phyloP scores from a whole-genome alignment of 805 yeast species.

The Candida suzukii region DNA sequence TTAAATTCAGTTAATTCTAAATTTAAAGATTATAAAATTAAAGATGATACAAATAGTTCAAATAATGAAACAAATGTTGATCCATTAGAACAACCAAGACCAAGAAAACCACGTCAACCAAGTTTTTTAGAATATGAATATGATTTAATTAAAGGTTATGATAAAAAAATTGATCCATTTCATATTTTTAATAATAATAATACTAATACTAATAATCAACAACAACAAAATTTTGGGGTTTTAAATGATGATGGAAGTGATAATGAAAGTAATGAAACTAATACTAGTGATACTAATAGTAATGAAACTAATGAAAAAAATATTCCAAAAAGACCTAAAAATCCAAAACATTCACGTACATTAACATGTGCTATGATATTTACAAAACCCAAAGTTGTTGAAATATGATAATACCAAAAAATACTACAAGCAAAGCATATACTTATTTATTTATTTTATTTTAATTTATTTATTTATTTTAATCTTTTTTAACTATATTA shows the following conservation, averaged over 20 bases:
- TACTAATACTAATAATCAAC: too few species aligned
- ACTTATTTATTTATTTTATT: too few species aligned
- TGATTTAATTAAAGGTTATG: background rate
- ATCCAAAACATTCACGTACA: background rate
- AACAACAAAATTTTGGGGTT: too few species aligned
- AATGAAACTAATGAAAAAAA: too few species aligned
- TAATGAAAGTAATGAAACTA: too few species aligned
- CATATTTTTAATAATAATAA: background rate
- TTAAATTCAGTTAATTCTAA: background rate
- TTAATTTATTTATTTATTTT: too few species aligned
- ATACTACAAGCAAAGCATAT: too few species aligned
- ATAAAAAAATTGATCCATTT: background rate
- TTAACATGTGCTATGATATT: conserved; percentile 42
- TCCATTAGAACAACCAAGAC: background rate
- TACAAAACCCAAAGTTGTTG: conserved; percentile 29
- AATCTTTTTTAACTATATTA: too few species aligned
- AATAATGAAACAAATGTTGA: background rate
- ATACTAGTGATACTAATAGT: background rate
- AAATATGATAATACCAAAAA: conserved; percentile 5
- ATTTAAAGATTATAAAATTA: background rate
- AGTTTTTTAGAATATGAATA: background rate
- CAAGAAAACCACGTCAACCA: background rate
- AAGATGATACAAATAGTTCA: too few species aligned
- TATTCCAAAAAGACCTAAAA: too few species aligned
- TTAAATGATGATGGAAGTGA: too few species aligned